phyloP scores from a whole-genome alignment of 2,329 filamentous ascomycete genomes.

The Phaeomoniella chlamydospora region DNA sequence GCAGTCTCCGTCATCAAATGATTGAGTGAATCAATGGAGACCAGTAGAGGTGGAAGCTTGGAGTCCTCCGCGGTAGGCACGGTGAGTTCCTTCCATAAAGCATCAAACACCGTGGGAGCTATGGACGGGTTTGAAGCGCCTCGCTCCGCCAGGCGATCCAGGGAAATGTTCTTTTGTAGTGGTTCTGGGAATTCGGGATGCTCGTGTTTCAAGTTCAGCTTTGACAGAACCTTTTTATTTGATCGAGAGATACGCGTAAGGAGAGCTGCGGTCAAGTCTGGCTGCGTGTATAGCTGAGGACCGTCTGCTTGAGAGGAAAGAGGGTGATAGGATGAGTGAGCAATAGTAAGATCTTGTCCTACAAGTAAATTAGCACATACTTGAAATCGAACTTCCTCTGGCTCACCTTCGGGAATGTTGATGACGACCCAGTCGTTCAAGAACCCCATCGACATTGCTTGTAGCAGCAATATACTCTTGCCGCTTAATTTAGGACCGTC shows the following conservation, averaged over 20 bases:
- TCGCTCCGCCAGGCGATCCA: constrained; percentile 53
- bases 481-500: constrained; percentile 62
- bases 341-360: constrained; percentile 72
- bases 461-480: constrained; percentile 75
- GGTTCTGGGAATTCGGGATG: constrained; percentile 36
- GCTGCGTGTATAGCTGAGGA: constrained; percentile 57
- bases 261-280: constrained; percentile 59
- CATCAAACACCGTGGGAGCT: constrained; percentile 67
- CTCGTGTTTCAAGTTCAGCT: constrained; percentile 33
- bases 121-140: constrained; percentile 61
- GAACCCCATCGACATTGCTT: constrained; percentile 69
- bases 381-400: background rate
- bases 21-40: constrained; percentile 63
- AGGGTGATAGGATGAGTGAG: constrained; percentile 65
- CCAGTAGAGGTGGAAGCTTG: constrained; percentile 46
- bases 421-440: constrained; percentile 80
- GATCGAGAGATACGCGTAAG: constrained; percentile 59
- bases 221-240: constrained; percentile 51
- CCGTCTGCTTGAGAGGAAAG: constrained; percentile 27
- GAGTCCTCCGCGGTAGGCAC: constrained; percentile 25
- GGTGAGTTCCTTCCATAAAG: constrained; percentile 67
- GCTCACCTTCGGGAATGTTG: constrained; percentile 72
- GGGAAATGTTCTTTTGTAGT: constrained; percentile 37
- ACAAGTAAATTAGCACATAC: constrained; percentile 4
- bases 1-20: constrained; percentile 67